Percentiles rank a stretch among this genome's conserved stretches.
phyloP scores from a whole-genome alignment of 2,329 filamentous ascomycete genomes.

The Onygenales sp. region DNA sequence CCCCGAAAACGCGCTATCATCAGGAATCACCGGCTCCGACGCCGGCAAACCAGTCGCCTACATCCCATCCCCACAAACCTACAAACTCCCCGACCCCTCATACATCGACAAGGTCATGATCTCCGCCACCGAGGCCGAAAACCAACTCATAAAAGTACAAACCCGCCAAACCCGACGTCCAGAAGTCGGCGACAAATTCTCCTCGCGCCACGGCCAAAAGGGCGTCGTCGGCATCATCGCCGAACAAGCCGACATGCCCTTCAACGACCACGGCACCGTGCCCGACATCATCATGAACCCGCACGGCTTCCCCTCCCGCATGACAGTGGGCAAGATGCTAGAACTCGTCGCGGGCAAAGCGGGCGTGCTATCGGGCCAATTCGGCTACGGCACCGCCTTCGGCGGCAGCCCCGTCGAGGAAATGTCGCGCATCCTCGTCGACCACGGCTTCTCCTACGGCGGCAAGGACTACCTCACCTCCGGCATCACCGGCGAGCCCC shows the following conservation, averaged over 20 bases:
- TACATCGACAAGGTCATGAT: conserved; percentile 97
- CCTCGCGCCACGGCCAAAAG: conserved; percentile 95
- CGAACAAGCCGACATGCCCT: conserved; percentile 94
- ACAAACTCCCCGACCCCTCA: conserved; percentile 72
- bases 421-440: conserved; percentile 76
- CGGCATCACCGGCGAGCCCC: conserved; percentile 85
- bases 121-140: conserved; percentile 78
- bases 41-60: conserved; percentile 40
- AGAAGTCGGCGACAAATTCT: conserved; percentile 97
- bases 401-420: conserved; percentile 76
- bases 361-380: conserved; percentile 71
- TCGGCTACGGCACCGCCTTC: conserved; percentile 85
- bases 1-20: conserved; percentile 66
- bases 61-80: conserved; percentile 46
- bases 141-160: conserved; percentile 82
- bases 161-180: conserved; percentile 92
- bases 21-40: conserved; percentile 52
- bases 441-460: conserved; percentile 88
- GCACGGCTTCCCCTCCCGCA: conserved; percentile 97
- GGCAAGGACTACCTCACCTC: conserved; percentile 96
- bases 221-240: conserved; percentile 96
- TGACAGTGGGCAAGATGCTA: conserved; percentile 97
- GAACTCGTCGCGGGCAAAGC: conserved; percentile 94
- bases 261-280: conserved; percentile 80
- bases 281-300: conserved; percentile 99